These are phyloP conservation scores for Phoenix dactylifera DNA, from an alignment of 176 grass and related monocot genomes.

Conservation along the genomic window DNA sequence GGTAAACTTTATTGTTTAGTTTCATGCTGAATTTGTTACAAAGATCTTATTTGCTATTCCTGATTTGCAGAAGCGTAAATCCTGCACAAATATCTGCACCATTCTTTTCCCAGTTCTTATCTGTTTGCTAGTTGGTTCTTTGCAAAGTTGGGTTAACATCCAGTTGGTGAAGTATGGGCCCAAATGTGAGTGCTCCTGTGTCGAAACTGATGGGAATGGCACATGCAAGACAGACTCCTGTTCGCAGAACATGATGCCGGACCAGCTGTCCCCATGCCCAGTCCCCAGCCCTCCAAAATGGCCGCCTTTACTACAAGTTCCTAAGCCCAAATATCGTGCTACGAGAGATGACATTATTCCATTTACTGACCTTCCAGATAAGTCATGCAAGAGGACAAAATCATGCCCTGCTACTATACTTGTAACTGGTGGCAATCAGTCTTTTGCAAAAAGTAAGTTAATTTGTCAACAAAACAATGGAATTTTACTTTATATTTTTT, in stretches of 20 bases:
- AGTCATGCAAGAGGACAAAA: background rate
- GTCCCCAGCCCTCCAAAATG: constrained; percentile 43
- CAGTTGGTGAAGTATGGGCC: background rate
- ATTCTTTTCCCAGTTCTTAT: constrained; percentile 42
- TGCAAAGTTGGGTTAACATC: constrained; percentile 18
- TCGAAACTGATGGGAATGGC: too few relatives aligned
- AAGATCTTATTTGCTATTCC: background rate
- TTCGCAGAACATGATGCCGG: background rate
- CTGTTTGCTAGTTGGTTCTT: constrained; percentile 13
- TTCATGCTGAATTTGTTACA: background rate
- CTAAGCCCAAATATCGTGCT: constrained; percentile 22
- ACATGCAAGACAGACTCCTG: too few relatives aligned
- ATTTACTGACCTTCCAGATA: constrained; percentile 20
- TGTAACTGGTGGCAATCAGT: constrained; percentile 31
- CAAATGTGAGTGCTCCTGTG: too few relatives aligned
- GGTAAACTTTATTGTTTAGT: background rate
- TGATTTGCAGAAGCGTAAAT: constrained; percentile 37
- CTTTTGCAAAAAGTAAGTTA: constrained; percentile 29
- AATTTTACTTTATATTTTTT: background rate
- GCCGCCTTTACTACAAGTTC: constrained; percentile 48
- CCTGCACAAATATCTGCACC: constrained; percentile 45
- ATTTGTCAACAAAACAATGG: background rate
- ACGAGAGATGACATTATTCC: constrained; percentile 17
- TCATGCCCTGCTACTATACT: constrained; percentile 34
- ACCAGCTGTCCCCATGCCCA: constrained; percentile 30